phyloP scores from a whole-genome alignment of 2,329 filamentous ascomycete genomes.

The Stachybotrys elegans region DNA sequence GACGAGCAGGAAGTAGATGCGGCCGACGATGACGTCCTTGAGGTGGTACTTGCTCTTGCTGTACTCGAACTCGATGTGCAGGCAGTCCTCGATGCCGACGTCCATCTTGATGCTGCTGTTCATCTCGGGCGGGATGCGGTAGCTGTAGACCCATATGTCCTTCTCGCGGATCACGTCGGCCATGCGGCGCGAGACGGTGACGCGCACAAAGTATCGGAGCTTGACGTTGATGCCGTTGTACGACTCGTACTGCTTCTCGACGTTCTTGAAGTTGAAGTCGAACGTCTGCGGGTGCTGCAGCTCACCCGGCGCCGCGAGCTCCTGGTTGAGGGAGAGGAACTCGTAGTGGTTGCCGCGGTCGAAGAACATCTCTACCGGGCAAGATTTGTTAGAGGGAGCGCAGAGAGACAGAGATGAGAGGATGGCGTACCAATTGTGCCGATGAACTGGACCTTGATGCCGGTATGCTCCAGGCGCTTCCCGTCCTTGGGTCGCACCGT shows the following conservation, averaged over 20 bases:
- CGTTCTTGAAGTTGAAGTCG: constrained; percentile 99
- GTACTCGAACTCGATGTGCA: constrained; percentile 99
- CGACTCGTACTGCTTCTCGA: constrained; percentile 99
- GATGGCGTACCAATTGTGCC: constrained; percentile 77
- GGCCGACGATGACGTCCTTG: constrained; percentile 96
- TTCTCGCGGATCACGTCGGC: constrained; percentile 97
- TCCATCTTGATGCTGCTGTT: constrained; percentile 99
- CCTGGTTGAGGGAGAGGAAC: constrained; percentile 94
- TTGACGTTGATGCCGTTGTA: constrained; percentile 99
- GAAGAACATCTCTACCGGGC: constrained; percentile 91
- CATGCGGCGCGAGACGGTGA: constrained; percentile 95
- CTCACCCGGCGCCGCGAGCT: constrained; percentile 93
- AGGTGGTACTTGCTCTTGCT: constrained; percentile 99
- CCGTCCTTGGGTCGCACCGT: constrained; percentile 96
- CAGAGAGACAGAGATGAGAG: constrained; percentile 3
- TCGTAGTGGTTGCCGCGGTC: constrained; percentile 99
- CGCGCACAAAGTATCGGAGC: constrained; percentile 94
- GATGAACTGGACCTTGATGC: constrained; percentile 99
- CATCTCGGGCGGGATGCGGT: constrained; percentile 95
- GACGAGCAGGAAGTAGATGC: constrained; percentile 97
- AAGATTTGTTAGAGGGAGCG: constrained; percentile 5
- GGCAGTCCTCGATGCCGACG: constrained; percentile 96
- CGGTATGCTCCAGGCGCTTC: constrained; percentile 94
- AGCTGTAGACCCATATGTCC: constrained; percentile 99
- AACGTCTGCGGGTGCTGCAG: constrained; percentile 98